Evolutionary conservation across 2,329 filamentous ascomycete species (phyloP).

Genomic region (Colletotrichum orchidophilum): DNA sequence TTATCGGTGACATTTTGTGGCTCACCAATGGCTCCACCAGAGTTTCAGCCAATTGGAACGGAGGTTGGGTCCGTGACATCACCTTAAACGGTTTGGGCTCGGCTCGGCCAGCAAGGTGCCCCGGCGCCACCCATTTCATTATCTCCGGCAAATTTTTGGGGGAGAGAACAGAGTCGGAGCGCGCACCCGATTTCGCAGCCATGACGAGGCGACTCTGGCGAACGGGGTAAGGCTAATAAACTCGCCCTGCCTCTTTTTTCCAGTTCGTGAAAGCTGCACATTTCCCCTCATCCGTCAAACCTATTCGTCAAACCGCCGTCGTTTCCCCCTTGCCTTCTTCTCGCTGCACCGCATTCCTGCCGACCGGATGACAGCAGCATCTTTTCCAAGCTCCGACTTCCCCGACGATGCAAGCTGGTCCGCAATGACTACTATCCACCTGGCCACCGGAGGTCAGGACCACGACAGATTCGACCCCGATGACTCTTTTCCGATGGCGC

Average conservation of each 20-base stretch:
- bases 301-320: too few relatives aligned
- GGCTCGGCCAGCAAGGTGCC: constrained; percentile 25
- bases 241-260: constrained; percentile 7
- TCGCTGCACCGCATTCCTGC: neutral
- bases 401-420: constrained; percentile 32
- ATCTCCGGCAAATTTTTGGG: constrained; percentile 34
- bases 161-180: constrained; percentile 16
- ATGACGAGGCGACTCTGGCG: constrained; percentile 28
- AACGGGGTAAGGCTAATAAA: constrained; percentile 25
- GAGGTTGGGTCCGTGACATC: constrained; percentile 14
- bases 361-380: constrained; percentile 4
- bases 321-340: neutral
- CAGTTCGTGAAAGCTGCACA: constrained; percentile 20
- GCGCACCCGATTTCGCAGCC: constrained; percentile 28
- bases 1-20: constrained; percentile 31
- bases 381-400: constrained; percentile 13
- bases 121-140: constrained; percentile 33
- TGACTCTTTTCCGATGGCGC: constrained; percentile 43
- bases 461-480: constrained; percentile 41
- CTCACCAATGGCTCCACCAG: neutral
- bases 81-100: constrained; percentile 13
- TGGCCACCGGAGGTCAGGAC: constrained; percentile 36
- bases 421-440: constrained; percentile 29
- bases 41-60: constrained; percentile 10
- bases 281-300: constrained; percentile 9